Conservation (phyloP, 1,284 basidiomycete genomes). For the Cryptococcus wingfieldii region DNA sequence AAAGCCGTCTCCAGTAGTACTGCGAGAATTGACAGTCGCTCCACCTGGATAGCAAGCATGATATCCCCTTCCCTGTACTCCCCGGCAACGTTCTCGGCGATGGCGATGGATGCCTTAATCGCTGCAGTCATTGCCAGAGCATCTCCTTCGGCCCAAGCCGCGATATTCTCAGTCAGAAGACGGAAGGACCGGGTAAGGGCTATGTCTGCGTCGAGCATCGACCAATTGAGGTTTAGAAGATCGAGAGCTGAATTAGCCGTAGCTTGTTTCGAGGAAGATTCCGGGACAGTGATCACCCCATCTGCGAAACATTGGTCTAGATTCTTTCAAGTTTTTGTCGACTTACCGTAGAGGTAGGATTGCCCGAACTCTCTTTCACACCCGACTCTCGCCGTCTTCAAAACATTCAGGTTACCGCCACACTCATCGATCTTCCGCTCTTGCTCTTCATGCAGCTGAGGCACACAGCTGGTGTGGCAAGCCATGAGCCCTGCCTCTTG, state of each 20-base stretch:
- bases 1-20: constrained; percentile 66
- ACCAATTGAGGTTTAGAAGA: constrained; percentile 58
- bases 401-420: constrained; percentile 38
- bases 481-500: constrained; percentile 32
- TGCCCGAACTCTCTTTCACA: constrained; percentile 75
- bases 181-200: constrained; percentile 74
- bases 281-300: constrained; percentile 23
- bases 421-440: constrained; percentile 20
- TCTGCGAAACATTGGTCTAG: constrained; percentile 17
- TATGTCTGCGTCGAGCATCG: constrained; percentile 72
- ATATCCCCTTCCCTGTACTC: constrained; percentile 75
- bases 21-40: constrained; percentile 68
- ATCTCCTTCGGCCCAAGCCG: constrained; percentile 63
- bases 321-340: neutral
- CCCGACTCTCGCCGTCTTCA: constrained; percentile 61
- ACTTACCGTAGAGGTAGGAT: constrained; percentile 62
- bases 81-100: constrained; percentile 63
- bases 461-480: constrained; percentile 32
- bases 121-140: constrained; percentile 56
- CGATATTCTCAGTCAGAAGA: constrained; percentile 61
- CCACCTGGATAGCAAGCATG: constrained; percentile 75
- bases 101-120: constrained; percentile 59
- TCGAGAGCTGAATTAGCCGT: constrained; percentile 45
- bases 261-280: constrained; percentile 47
- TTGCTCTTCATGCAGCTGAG: constrained; percentile 37